Conservation (phyloP, 2,329 filamentous ascomycete genomes). For the Phialocephala sp. region DNA sequence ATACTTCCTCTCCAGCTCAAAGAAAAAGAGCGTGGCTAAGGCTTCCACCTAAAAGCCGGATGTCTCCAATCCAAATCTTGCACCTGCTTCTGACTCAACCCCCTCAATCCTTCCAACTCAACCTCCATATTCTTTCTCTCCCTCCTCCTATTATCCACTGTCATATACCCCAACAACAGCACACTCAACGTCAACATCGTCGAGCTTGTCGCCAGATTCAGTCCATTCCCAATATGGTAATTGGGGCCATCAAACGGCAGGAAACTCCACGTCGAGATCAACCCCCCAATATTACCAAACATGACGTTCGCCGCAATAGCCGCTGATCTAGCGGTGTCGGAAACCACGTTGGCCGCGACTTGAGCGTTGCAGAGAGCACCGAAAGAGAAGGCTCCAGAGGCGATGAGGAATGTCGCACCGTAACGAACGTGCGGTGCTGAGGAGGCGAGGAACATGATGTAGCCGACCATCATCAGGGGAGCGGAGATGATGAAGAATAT, state of each 20-base stretch:
- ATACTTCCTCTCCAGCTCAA: too few species aligned
- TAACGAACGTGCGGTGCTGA: conserved; percentile 61
- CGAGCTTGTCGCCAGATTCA: conserved; percentile 70
- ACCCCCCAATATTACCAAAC: conserved; percentile 74
- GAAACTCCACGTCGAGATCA: conserved; percentile 71
- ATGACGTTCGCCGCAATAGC: conserved; percentile 73
- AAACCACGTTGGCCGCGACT: conserved; percentile 72
- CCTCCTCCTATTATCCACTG: conserved; percentile 63
- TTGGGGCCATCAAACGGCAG: conserved; percentile 66
- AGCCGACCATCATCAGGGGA: conserved; percentile 71
- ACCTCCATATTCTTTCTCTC: conserved; percentile 59
- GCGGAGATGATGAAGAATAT: conserved; percentile 65
- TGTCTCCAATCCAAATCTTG: conserved; percentile 71
- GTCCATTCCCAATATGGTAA: conserved; percentile 73
- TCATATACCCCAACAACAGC: conserved; percentile 63
- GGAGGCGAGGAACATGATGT: conserved; percentile 72
- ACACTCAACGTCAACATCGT: conserved; percentile 58
- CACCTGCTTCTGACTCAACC: conserved; percentile 57
- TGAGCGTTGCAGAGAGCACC: conserved; percentile 71
- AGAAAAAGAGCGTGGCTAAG: conserved; percentile 29
- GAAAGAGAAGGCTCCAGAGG: conserved; percentile 65
- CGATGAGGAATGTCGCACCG: conserved; percentile 73
- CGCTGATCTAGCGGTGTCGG: conserved; percentile 70
- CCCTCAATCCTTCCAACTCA: conserved; percentile 60
- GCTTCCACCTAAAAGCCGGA: conserved; percentile 67